These are phyloP conservation scores for Colletotrichum costaricense DNA, from an alignment of 2,329 filamentous ascomycete species.

Conservation along the genomic window DNA sequence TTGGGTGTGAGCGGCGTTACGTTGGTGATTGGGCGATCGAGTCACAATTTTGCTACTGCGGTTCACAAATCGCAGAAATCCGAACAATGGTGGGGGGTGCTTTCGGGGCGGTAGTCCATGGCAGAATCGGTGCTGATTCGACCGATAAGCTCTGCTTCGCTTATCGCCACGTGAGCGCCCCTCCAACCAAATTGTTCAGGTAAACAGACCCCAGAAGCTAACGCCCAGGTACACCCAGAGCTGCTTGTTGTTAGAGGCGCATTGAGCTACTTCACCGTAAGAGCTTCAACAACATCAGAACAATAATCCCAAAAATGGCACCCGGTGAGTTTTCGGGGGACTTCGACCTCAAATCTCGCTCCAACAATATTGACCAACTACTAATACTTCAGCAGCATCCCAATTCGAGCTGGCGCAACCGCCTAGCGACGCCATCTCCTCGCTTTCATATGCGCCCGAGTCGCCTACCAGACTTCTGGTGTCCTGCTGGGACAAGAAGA, in stretches of 20 bases:
- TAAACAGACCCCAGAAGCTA: slow-evolving; percentile 32
- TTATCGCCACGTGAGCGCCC: slow-evolving; percentile 36
- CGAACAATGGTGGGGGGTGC: slow-evolving; percentile 54
- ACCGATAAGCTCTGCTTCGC: slow-evolving; percentile 26
- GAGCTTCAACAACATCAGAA: neutral
- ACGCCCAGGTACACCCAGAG: slow-evolving; percentile 14
- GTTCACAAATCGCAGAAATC: slow-evolving; percentile 40
- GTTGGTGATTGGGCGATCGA: slow-evolving; percentile 43
- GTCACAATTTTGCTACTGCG: slow-evolving; percentile 58
- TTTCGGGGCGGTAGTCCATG: slow-evolving; percentile 44
- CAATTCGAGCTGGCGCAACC: slow-evolving; percentile 88
- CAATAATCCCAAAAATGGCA: slow-evolving; percentile 45
- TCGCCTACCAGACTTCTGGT: slow-evolving; percentile 84
- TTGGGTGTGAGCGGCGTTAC: slow-evolving; percentile 25
- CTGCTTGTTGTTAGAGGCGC: slow-evolving; percentile 2
- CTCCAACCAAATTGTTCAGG: slow-evolving; percentile 33
- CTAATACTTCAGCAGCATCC: slow-evolving; percentile 58
- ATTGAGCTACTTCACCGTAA: neutral
- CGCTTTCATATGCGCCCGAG: slow-evolving; percentile 84
- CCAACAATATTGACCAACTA: neutral
- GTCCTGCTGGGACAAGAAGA: slow-evolving; percentile 92
- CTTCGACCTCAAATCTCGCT: neutral
- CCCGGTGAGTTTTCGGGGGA: slow-evolving; percentile 47
- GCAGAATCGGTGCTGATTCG: slow-evolving; percentile 43
- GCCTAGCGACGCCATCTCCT: slow-evolving; percentile 87